These are phyloP conservation scores for Pseudognaphalium luteoalbum DNA, from an alignment of 129 eudicot genomes.

Conservation along the genomic window DNA sequence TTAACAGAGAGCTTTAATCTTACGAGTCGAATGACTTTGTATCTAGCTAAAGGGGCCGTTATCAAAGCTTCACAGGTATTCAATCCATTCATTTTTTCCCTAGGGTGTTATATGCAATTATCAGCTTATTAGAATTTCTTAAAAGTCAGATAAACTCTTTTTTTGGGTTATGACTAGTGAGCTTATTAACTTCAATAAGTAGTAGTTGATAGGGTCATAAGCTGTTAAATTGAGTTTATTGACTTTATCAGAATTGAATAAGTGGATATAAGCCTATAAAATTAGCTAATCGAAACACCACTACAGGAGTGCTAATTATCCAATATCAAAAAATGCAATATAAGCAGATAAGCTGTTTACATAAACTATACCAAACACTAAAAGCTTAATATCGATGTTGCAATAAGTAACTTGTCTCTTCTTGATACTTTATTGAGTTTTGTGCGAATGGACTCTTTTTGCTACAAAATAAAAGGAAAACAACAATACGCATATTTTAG, in stretches of 20 bases:
- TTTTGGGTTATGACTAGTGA: too few relatives aligned
- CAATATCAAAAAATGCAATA: not conserved
- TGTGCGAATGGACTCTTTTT: constrained; percentile 15
- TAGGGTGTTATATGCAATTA: not conserved
- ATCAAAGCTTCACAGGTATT: constrained; percentile 85
- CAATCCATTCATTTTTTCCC: not conserved
- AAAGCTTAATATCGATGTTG: not conserved
- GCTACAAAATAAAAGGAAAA: constrained; percentile 24
- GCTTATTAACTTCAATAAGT: too few relatives aligned
- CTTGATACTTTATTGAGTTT: constrained; percentile 5
- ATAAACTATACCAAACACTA: not conserved
- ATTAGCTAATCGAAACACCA: not conserved
- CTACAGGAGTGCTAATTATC: not conserved
- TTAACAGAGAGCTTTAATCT: constrained; percentile 73
- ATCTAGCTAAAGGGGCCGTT: constrained; percentile 85
- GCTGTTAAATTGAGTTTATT: not conserved
- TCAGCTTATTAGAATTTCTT: not conserved
- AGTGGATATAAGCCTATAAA: not conserved
- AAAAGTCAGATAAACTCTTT: not conserved
- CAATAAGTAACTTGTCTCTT: not conserved
- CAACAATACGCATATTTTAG: constrained; percentile 8
- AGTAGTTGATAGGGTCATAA: too few relatives aligned
- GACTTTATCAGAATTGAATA: not conserved
- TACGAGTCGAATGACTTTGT: constrained; percentile 91
- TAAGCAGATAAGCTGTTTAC: not conserved